Conservation (phyloP, 805 yeast genomes). For the Torulaspora gathmanii region DNA sequence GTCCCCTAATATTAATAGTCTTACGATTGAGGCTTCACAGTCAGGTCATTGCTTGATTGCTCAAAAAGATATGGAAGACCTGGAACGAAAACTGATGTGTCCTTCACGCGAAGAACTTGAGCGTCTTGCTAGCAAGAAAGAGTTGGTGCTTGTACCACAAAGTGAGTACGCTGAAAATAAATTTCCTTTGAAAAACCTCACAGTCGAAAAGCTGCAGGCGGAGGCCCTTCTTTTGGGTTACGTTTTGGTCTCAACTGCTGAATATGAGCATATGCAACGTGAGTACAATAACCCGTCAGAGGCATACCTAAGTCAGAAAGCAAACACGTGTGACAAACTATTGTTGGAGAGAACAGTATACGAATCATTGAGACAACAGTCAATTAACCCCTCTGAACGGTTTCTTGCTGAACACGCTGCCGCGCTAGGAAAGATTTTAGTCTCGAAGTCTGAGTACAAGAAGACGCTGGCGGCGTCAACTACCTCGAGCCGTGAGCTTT, state of each 20-base stretch:
- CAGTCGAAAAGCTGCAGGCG: conserved; percentile 12
- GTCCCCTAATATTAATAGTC: conserved; percentile 14
- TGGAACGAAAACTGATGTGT: conserved; percentile 1
- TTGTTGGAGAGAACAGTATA: conserved; percentile 7
- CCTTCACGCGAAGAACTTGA: conserved; percentile 24
- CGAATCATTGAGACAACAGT: background rate
- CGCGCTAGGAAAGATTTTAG: conserved; percentile 5
- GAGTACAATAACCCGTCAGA: conserved; percentile 7
- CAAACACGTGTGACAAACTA: conserved; percentile 4
- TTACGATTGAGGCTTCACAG: conserved; percentile 13
- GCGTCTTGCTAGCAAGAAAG: conserved; percentile 5
- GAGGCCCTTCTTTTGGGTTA: conserved; percentile 1
- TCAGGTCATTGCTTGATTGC: conserved; percentile 16
- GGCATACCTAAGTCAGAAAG: conserved; percentile 15
- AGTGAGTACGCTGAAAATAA: conserved; percentile 15
- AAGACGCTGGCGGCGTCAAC: background rate
- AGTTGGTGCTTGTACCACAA: conserved; percentile 14
- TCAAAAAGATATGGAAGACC: conserved; percentile 6
- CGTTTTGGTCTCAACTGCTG: conserved; percentile 2
- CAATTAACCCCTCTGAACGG: conserved; percentile 7
- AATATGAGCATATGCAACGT: conserved; percentile 5
- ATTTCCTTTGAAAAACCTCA: conserved; percentile 13
- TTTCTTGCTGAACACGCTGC: conserved; percentile 8
- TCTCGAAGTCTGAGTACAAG: conserved; percentile 1
- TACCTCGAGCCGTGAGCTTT: conserved; percentile 2